Evolutionary conservation across 495 filamentous ascomycete genomes (phyloP), one percentile per base, ranked within the genome.

Genomic region (Tuber umbilicatum): DNA sequence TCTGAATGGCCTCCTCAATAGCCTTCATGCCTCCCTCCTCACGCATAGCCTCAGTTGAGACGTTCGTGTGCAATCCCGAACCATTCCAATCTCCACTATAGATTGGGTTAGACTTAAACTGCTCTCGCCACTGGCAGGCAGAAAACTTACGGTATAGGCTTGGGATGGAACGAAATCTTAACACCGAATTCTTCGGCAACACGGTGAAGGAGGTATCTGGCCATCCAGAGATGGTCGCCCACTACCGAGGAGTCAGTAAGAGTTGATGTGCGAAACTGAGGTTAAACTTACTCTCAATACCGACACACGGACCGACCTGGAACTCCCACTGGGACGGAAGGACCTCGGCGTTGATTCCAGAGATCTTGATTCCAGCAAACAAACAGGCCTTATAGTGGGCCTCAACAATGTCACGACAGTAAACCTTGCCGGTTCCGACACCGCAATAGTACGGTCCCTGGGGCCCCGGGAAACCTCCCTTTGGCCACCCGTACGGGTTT

Each of bases 381-480:
- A 99, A 80, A 89, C 95, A 99, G 79, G 93, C 93, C 85, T 94
- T 94, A 91, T 97, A 97, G 88, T 99, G 95, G 74, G 95, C 92
- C 86, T 98, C 95, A 79, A 99, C 94, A 79, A 99, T 94, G 83
- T 99, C 96, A 87, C 95, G 90, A 89, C 94, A 95, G 87, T 94
- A 95, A 83, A 98, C 95, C 88, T 94, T 94, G 86, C 94, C 94
- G 82, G 93, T 92, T 78, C 95, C 95, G 77, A 97, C 94, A 90
- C 94, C 95, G 85, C 95, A 99, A 90, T 98, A 99, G 90, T 99
- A 99, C 72, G 94, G 94, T 77, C 95, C 95, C 86, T 99, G 96
- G 76, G 93, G 92, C 85, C 93, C 95, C 74, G 95, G 95, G 92
- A 91, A 99, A 85, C 96, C 96, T 82, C 91, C 91, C 86, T 89